Conservation (phyloP, 179 eudicot species). For the Beta corolliflora region DNA sequence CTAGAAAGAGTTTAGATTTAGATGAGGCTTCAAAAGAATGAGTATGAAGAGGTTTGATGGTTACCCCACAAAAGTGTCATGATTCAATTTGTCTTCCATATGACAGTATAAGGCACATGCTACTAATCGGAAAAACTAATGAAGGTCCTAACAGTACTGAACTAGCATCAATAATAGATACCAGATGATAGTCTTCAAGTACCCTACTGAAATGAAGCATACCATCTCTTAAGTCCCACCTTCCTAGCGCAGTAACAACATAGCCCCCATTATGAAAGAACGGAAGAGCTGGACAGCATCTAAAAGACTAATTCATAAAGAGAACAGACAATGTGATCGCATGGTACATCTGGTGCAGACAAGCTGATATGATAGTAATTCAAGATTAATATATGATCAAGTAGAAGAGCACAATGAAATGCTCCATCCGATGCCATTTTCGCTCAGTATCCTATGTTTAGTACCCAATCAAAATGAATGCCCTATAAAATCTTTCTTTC, state of each 20-base stretch:
- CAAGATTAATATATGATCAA: neutral
- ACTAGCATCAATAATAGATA: conserved; percentile 16
- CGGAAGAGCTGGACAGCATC: neutral
- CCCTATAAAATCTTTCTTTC: neutral
- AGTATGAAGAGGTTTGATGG: conserved; percentile 14
- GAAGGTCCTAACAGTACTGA: conserved; percentile 10
- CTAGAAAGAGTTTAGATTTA: conserved; percentile 1
- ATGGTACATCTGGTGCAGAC: neutral
- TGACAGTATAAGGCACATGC: conserved; percentile 18
- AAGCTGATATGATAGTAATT: neutral
- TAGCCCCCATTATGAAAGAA: neutral
- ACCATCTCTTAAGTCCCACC: neutral
- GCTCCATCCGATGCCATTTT: conserved; percentile 9
- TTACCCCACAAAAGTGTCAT: conserved; percentile 12
- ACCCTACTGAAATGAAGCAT: conserved; percentile 7
- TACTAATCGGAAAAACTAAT: conserved; percentile 2
- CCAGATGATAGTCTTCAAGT: conserved; percentile 10
- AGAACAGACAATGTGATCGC: neutral
- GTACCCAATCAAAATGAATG: neutral
- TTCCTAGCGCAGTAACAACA: neutral
- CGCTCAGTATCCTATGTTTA: neutral
- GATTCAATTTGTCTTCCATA: conserved; percentile 7
- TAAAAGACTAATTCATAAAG: neutral
- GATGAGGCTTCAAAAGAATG: conserved; percentile 6
- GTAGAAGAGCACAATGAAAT: neutral